Base-by-base conservation (phyloP, 805 yeast genomes). In the Pichia phayaonensis region DNA sequence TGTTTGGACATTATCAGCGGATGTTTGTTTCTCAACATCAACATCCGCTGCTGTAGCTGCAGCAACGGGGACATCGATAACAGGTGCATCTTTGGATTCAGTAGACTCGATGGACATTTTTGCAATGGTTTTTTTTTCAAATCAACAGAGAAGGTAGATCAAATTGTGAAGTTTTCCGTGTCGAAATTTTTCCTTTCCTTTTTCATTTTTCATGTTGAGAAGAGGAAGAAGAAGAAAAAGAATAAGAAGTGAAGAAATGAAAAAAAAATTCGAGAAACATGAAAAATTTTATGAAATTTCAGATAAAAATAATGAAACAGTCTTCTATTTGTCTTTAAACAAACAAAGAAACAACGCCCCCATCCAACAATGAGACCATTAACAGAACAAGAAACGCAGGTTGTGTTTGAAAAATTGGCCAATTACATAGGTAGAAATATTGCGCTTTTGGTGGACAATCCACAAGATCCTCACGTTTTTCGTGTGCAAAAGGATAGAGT, bases 361-460 rank as follows among this genome's bases (percentile, higher is more conserved):
- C n/a, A 42, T 8, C n/a, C 10, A 16, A 38, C 21, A 26, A 92
- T 92, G 99, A 85, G 99, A 76, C 88, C 90, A 46, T 77, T 92
- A 58, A 92, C 98, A 57, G 99, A 92, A 66, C 97, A 90, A 67
- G 99, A 94, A 67, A 92, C 99, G 42, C 89, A 86, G 67, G 92
- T 85, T 18, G 96, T 94, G 41, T 92, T 94, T 67, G 98, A 94
- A 65, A 94, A 94, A 70, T 78, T 94, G 51, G 97, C 98, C 54
- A 92, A 86, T 67, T 94, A 94, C 63, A 87, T 94, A 58, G 99
- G 99, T n/a, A 78, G 97, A 67, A 94, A 92, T 69, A 92, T 94
- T 51, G 81, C 96, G 7, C 82, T 82, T 54, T 72, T 94, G 52
- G 88, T 94, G 52, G 95, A 92, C 61, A 84, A 89, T 63, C 80